These are phyloP conservation scores for Vairimorpha necatrix DNA, from an alignment of 371 early-diverging fungal genomes.

Conservation along the genomic window DNA sequence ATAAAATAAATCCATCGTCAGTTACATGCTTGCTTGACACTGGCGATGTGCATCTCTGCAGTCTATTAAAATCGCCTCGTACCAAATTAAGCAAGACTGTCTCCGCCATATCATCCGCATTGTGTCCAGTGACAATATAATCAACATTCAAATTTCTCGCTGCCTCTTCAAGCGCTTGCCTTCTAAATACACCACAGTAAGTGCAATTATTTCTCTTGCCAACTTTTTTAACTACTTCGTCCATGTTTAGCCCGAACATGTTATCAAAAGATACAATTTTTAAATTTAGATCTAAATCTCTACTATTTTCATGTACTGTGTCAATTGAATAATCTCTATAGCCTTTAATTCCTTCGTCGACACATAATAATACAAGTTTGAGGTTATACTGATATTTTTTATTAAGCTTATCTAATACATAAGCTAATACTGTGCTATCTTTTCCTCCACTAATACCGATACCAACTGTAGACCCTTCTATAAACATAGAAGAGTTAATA, in stretches of 20 bases:
- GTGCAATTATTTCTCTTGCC: conserved; percentile 96
- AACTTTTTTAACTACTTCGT: conserved; percentile 77
- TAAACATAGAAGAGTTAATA: conserved; percentile 73
- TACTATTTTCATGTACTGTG: conserved; percentile 86
- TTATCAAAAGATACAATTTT: conserved; percentile 87
- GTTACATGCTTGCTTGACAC: conserved; percentile 69
- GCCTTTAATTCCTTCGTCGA: conserved; percentile 98
- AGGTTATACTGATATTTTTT: conserved; percentile 84
- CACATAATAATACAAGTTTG: conserved; percentile 79
- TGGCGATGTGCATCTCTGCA: conserved; percentile 85
- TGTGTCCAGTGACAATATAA: conserved; percentile 96
- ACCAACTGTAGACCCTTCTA: conserved; percentile 79
- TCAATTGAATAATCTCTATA: conserved; percentile 96
- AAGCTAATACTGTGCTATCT: conserved; percentile 94
- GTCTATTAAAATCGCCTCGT: conserved; percentile 86
- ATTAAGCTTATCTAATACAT: conserved; percentile 86
- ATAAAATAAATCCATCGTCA: conserved; percentile 30
- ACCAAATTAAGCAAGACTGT: conserved; percentile 96
- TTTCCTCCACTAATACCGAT: conserved; percentile 97
- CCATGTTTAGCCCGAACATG: conserved; percentile 92
- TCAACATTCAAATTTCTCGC: conserved; percentile 79
- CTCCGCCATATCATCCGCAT: conserved; percentile 99
- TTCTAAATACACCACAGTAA: conserved; percentile 94
- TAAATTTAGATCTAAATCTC: conserved; percentile 81
- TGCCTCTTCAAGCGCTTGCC: conserved; percentile 93